A percentile compares a stretch with the other conserved stretches of the same genome.
Evolutionary conservation across 768 basidiomycete genomes (phyloP).

Genomic region (Lentinula edodes): DNA sequence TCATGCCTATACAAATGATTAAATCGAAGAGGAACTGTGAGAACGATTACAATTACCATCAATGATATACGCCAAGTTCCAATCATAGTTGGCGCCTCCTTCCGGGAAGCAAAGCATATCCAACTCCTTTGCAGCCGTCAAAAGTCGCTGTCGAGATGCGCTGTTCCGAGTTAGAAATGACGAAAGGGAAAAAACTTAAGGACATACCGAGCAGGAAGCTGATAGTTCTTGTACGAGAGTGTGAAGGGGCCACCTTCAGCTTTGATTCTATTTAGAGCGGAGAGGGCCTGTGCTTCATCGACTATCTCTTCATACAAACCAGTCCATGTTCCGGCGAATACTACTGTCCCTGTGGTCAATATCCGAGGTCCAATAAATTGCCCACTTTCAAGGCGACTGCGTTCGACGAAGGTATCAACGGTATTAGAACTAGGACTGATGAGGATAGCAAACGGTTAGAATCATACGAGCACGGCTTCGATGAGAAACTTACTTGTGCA

Average conservation of each 20-base stretch:
- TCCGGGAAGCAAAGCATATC: conserved; percentile 71
- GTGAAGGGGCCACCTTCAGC: conserved; percentile 64
- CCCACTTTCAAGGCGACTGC: conserved; percentile 63
- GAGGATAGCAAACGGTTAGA: not conserved
- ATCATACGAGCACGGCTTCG: not conserved
- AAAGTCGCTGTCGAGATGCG: conserved; percentile 64
- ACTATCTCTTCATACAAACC: conserved; percentile 59
- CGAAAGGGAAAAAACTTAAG: not conserved
- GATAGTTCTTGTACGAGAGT: conserved; percentile 78
- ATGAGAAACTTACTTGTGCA: conserved; percentile 58
- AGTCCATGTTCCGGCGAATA: conserved; percentile 48
- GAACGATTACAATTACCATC: conserved; percentile 43
- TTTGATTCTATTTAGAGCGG: conserved; percentile 63
- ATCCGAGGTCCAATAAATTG: conserved; percentile 66
- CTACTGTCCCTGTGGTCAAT: conserved; percentile 61
- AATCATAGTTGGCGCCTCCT: conserved; percentile 75
- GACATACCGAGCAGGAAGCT: conserved; percentile 58
- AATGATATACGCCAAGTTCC: conserved; percentile 72
- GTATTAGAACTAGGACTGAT: conserved; percentile 59
- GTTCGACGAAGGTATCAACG: conserved; percentile 58
- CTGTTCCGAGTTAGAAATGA: conserved; percentile 3
- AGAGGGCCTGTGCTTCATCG: conserved; percentile 53
- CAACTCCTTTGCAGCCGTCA: conserved; percentile 53
- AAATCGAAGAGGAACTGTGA: not conserved
- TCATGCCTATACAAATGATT: conserved; percentile 51